phyloP scores from a whole-genome alignment of 768 basidiomycete genomes.

The Vararia minispora region DNA sequence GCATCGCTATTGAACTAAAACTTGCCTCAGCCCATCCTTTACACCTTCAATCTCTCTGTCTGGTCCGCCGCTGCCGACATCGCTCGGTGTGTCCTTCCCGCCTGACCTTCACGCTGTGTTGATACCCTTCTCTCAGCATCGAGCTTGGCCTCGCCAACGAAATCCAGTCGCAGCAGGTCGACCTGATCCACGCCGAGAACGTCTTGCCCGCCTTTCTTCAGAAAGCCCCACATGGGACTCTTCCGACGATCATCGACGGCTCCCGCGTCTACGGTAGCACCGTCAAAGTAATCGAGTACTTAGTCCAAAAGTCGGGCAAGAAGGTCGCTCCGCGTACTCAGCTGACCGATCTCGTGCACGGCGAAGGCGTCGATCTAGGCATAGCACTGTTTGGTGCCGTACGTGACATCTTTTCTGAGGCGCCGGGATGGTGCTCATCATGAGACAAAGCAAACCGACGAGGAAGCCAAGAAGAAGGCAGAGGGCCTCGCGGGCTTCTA shows the following conservation, averaged over 20 bases:
- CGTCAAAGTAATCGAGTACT: slow-evolving; percentile 28
- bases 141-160: slow-evolving; percentile 30
- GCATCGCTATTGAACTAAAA: no score
- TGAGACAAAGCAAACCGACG: slow-evolving; percentile 37
- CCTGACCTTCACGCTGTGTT: no score
- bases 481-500: slow-evolving; percentile 22
- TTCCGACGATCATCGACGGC: no score
- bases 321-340: slow-evolving; percentile 24
- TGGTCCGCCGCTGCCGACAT: slow-evolving; percentile 32
- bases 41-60: slow-evolving; percentile 26
- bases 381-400: slow-evolving; percentile 33
- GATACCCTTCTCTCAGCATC: slow-evolving; percentile 17
- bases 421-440: not conserved
- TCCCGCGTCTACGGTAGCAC: slow-evolving; percentile 34
- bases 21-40: slow-evolving; percentile 25
- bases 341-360: slow-evolving; percentile 30
- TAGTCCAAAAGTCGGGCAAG: slow-evolving; percentile 28
- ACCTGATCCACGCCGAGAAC: slow-evolving; percentile 37
- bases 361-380: slow-evolving; percentile 39
- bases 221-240: no score
- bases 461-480: slow-evolving; percentile 30
- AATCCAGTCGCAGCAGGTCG: slow-evolving; percentile 25
- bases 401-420: slow-evolving; percentile 6
- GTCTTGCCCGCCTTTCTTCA: slow-evolving; percentile 34
- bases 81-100: slow-evolving; percentile 27